Conservation (phyloP, 1,284 basidiomycete genomes). For the Trichosporon sp. region DNA sequence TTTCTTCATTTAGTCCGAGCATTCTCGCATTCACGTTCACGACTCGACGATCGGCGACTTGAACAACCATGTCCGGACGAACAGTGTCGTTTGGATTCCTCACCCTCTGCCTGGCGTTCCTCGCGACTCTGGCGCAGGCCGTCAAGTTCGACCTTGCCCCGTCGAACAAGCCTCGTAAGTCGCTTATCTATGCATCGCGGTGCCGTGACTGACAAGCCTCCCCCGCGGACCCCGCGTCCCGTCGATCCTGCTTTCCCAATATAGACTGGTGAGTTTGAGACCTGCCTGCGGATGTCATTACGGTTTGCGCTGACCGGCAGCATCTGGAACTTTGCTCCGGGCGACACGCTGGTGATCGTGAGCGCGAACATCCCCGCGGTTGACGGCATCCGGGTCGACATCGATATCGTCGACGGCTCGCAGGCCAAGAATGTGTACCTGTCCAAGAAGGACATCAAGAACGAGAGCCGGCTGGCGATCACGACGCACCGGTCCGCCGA, state of each 20-base stretch:
- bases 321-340: conserved; percentile 88
- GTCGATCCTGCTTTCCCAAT: conserved; percentile 3
- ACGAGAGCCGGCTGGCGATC: conserved; percentile 87
- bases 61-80: neutral
- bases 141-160: conserved; percentile 79
- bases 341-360: conserved; percentile 82
- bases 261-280: conserved; percentile 40
- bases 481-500: conserved; percentile 92
- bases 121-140: conserved; percentile 47
- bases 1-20: neutral
- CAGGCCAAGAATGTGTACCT: conserved; percentile 85
- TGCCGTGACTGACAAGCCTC: neutral
- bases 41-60: conserved; percentile 16
- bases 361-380: conserved; percentile 82
- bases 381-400: conserved; percentile 71
- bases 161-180: conserved; percentile 60
- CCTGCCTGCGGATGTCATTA: neutral
- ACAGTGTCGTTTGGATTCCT: conserved; percentile 11
- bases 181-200: neutral
- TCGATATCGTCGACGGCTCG: conserved; percentile 89
- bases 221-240: neutral
- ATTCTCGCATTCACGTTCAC: neutral
- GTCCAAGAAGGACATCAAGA: conserved; percentile 79
- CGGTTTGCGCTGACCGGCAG: conserved; percentile 53
- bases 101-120: conserved; percentile 21